Evolutionary conservation across 768 basidiomycete species (phyloP).

Genomic region (Trametes cubensis): DNA sequence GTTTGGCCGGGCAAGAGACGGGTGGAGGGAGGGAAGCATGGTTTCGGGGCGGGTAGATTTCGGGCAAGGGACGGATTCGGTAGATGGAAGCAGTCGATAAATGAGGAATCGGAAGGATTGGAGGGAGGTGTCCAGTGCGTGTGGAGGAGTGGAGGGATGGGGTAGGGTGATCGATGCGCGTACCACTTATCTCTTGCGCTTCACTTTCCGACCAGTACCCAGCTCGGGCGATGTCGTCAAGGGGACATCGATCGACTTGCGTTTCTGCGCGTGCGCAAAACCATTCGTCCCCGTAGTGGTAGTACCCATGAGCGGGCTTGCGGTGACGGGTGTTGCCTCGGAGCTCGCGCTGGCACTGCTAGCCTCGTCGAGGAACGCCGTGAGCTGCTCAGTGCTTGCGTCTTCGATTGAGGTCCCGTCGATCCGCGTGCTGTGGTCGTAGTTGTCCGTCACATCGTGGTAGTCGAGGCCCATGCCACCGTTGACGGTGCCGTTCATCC

Average conservation of each 20-base stretch:
- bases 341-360: constrained; percentile 30
- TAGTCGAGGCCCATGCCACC: constrained; percentile 37
- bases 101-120: too few species aligned
- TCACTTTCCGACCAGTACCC: constrained; percentile 24
- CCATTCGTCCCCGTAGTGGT: background rate
- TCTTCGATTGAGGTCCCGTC: constrained; percentile 36
- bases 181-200: constrained; percentile 32
- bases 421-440: constrained; percentile 38
- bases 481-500: background rate
- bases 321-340: constrained; percentile 22
- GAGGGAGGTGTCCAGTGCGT: too few species aligned
- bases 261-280: constrained; percentile 28
- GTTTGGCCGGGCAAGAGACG: too few species aligned
- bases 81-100: too few species aligned
- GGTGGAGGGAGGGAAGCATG: too few species aligned
- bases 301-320: constrained; percentile 14
- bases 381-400: constrained; percentile 41
- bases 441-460: constrained; percentile 35
- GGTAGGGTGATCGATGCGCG: background rate
- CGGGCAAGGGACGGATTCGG: too few species aligned
- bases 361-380: constrained; percentile 48
- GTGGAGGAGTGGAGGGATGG: background rate
- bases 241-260: constrained; percentile 35
- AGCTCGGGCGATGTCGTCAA: constrained; percentile 16
- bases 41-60: too few species aligned